phyloP scores from a whole-genome alignment of 495 filamentous ascomycete genomes.

The Penicillium salamii region DNA sequence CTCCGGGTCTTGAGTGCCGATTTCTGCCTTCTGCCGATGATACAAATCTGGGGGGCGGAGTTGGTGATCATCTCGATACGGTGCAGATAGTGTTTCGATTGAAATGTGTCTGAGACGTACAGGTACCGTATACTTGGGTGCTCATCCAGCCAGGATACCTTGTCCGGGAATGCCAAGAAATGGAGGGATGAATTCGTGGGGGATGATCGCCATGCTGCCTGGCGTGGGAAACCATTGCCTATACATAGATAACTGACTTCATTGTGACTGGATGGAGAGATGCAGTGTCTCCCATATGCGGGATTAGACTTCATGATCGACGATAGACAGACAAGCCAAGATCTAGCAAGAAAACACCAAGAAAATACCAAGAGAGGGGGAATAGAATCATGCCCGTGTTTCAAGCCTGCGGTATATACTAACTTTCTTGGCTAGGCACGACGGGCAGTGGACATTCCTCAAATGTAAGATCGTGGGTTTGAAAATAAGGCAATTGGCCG shows the following conservation, averaged over 20 bases:
- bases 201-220: constrained; percentile 6
- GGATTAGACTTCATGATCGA: constrained; percentile 4
- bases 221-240: background rate
- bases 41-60: background rate
- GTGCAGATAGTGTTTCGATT: background rate
- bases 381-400: background rate
- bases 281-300: background rate
- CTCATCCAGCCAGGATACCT: background rate
- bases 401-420: background rate
- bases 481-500: background rate
- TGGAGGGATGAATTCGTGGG: constrained; percentile 7
- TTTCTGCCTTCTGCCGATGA: background rate
- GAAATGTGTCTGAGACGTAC: background rate
- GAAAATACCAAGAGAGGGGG: background rate
- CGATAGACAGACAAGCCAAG: constrained; percentile 4
- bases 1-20: background rate
- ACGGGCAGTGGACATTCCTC: background rate
- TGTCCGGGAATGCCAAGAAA: constrained; percentile 3
- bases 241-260: background rate
- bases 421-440: constrained; percentile 1
- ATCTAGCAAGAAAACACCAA: background rate
- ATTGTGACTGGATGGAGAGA: background rate
- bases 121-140: background rate
- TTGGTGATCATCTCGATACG: background rate
- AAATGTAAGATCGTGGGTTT: background rate